phyloP scores from a whole-genome alignment of 441 rosid genomes.

The Mallotus japonicus region DNA sequence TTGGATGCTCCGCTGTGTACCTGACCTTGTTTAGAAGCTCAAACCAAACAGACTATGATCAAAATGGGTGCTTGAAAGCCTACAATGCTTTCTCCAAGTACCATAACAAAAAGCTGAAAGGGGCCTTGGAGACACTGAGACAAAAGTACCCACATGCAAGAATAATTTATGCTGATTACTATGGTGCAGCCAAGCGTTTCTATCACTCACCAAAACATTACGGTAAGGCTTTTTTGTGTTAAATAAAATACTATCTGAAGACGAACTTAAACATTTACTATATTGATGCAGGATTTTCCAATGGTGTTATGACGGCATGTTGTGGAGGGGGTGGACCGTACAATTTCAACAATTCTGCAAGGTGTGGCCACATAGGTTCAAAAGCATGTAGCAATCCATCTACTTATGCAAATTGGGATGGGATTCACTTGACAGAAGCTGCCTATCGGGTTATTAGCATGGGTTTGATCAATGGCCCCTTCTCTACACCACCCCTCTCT shows the following conservation, averaged over 20 bases:
- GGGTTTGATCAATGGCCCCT: constrained; percentile 47
- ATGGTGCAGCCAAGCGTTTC: constrained; percentile 51
- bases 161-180: constrained; percentile 69
- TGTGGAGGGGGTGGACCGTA: constrained; percentile 79
- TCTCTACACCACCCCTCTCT: constrained; percentile 38
- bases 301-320: constrained; percentile 48
- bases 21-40: constrained; percentile 42
- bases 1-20: constrained; percentile 55
- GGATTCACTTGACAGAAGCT: constrained; percentile 69
- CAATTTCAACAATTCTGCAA: constrained; percentile 45
- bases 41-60: constrained; percentile 41
- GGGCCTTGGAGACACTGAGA: constrained; percentile 37
- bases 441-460: constrained; percentile 47
- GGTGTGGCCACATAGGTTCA: constrained; percentile 58
- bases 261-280: too few relatives aligned
- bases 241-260: too few relatives aligned
- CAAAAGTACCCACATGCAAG: constrained; percentile 49
- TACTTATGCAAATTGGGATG: constrained; percentile 60
- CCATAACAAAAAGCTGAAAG: constrained; percentile 49
- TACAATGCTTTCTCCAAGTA: constrained; percentile 45
- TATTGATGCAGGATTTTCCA: not conserved
- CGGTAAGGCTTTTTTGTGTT: constrained; percentile 34
- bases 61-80: constrained; percentile 47
- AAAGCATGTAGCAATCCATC: constrained; percentile 48
- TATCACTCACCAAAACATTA: constrained; percentile 44